Evolutionary conservation across 768 basidiomycete genomes (phyloP), one percentile per base, ranked within the genome.

Genomic region (Pleurotus djamor): DNA sequence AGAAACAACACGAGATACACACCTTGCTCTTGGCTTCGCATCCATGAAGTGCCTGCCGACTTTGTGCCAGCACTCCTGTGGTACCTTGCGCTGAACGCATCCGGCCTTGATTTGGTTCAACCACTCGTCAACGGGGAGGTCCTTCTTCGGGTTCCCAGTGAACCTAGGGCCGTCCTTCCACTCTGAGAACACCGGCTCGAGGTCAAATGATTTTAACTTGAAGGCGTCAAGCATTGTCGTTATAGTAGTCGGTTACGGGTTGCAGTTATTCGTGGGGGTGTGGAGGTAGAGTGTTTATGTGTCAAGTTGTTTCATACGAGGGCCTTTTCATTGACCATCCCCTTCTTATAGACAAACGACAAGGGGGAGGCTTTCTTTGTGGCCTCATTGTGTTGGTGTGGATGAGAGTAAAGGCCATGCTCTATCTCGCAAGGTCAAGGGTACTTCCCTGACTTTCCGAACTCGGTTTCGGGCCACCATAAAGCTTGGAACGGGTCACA

Each of bases 11-110:
- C 48, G 5, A 33, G 12, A 38, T 48, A 65, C 71, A 48, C 57
- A 81, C 76, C 87, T 82, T 38, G 76, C 76, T 69, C 76, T 84
- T n/a, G 91, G 89, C 64, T 84, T 83, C 38, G 80, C 80, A 1
- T 85, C 88, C 80, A 92, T 83, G 69, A 83, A 91, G 66, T 87
- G 85, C 68, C 90, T 88, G 17, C 83, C 91, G 52, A 88, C 88
- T 64, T 89, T 89, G 76, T 91, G 84, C 91, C 91, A 92, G 71
- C 82, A 91, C 64, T 91, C 89, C 68, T 88, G 83, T 41, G 91
- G 91, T 28, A 92, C 81, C 52, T 87, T 83, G 62, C 85, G 82
- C 64, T 88, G 79, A 55, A 81, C 66, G 63, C 89, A 91, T n/a
- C 89, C 91, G 37, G 79, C 75, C 73, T 83, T 90, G 70, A 92